Evolutionary conservation across 2,329 filamentous ascomycete genomes (phyloP).

Genomic region (Aspergillus aculeatinus): DNA sequence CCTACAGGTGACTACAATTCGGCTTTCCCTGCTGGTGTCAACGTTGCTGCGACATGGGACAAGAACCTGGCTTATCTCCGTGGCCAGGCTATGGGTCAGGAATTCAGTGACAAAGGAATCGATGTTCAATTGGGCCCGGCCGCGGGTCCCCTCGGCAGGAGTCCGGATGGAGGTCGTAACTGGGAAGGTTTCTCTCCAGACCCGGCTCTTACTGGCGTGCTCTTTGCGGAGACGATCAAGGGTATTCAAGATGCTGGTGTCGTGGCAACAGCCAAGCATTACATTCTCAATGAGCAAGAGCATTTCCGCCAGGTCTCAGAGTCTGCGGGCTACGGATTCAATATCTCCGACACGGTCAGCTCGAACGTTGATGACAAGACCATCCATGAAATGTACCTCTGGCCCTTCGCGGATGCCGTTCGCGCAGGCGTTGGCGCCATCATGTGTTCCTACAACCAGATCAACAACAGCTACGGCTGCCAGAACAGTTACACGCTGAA

Average conservation of each 20-base stretch:
- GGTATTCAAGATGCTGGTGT: conserved; percentile 81
- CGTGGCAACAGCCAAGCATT: conserved; percentile 81
- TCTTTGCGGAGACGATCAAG: conserved; percentile 69
- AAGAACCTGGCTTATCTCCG: conserved; percentile 67
- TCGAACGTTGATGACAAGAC: conserved; percentile 64
- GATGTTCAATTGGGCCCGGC: conserved; percentile 76
- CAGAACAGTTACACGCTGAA: conserved; percentile 63
- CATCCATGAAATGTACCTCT: conserved; percentile 63
- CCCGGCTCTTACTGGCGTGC: conserved; percentile 70
- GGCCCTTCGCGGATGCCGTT: conserved; percentile 69
- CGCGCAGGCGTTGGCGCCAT: conserved; percentile 63
- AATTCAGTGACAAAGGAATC: conserved; percentile 72
- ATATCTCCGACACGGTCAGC: conserved; percentile 62
- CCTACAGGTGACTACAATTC: conserved; percentile 69
- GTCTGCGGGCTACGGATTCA: conserved; percentile 59
- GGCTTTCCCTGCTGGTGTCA: conserved; percentile 76
- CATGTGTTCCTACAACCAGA: conserved; percentile 73
- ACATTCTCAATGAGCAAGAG: conserved; percentile 72
- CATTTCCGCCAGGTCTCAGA: conserved; percentile 64
- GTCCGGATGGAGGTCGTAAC: conserved; percentile 66
- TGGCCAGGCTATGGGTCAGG: conserved; percentile 71
- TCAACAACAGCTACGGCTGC: conserved; percentile 69
- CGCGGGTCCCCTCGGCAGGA: conserved; percentile 69
- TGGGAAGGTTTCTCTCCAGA: conserved; percentile 70
- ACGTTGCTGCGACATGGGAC: conserved; percentile 81